A percentile compares a stretch with the other conserved stretches of the same genome.
Conservation (phyloP, 805 yeast genomes). For the Nakazawaea peltata region DNA sequence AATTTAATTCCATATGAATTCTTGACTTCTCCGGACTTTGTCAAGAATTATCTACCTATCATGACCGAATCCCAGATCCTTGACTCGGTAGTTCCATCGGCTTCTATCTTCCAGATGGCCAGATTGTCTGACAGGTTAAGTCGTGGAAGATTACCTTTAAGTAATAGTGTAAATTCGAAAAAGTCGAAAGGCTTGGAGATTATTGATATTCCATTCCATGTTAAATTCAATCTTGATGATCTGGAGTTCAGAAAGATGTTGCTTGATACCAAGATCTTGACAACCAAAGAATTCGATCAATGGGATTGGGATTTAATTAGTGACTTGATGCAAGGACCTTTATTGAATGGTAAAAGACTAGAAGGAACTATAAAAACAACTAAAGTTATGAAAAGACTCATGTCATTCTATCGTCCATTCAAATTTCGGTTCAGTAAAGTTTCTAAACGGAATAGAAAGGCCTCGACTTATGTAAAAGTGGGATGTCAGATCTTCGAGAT, state of each 20-base stretch:
- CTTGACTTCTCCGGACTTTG: slow-evolving; percentile 12
- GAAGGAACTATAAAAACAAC: slow-evolving; percentile 76
- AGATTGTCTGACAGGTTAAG: slow-evolving; percentile 29
- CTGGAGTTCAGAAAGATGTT: slow-evolving; percentile 57
- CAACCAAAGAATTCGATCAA: slow-evolving; percentile 67
- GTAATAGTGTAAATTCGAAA: slow-evolving; percentile 13
- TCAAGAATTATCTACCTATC: slow-evolving; percentile 2
- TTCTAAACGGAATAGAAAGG: slow-evolving; percentile 34
- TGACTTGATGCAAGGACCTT: slow-evolving; percentile 75
- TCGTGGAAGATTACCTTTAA: slow-evolving; percentile 23
- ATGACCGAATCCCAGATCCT: slow-evolving; percentile 3
- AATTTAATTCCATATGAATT: slow-evolving; percentile 45
- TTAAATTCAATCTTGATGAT: slow-evolving; percentile 39
- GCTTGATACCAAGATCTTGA: slow-evolving; percentile 59
- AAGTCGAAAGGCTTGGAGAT: slow-evolving; percentile 5
- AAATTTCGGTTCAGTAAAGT: slow-evolving; percentile 68
- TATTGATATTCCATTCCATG: background rate
- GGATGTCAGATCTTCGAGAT: slow-evolving; percentile 72
- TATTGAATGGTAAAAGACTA: slow-evolving; percentile 60
- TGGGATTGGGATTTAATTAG: slow-evolving; percentile 85
- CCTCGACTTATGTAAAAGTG: slow-evolving; percentile 52
- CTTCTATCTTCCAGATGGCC: slow-evolving; percentile 41
- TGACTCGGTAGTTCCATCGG: slow-evolving; percentile 17
- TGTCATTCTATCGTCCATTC: slow-evolving; percentile 88
- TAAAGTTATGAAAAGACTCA: slow-evolving; percentile 73